Conservation (phyloP, 1,139 yeast genomes). For the Spencermartinsiella ligniputridi region DNA sequence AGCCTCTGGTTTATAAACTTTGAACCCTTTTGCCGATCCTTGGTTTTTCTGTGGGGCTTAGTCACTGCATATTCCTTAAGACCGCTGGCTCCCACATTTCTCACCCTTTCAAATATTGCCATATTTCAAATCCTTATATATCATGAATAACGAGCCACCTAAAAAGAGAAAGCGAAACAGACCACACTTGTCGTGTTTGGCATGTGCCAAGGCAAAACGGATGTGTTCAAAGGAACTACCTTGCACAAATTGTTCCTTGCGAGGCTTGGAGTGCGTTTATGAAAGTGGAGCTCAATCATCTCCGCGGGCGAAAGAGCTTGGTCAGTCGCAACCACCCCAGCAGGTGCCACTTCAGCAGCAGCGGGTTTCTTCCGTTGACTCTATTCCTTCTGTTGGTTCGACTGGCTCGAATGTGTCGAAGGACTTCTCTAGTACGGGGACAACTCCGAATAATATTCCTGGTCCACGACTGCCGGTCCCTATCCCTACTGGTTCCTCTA, state of each 20-base stretch:
- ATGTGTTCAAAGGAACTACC: conserved; percentile 20
- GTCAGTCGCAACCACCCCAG: not conserved
- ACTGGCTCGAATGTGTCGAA: not conserved
- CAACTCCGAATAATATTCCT: not conserved
- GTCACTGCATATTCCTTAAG: not conserved
- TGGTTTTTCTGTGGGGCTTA: too few relatives aligned
- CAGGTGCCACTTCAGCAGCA: not conserved
- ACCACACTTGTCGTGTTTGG: conserved; percentile 18
- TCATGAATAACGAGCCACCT: not conserved
- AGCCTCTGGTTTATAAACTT: too few relatives aligned
- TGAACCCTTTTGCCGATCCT: too few relatives aligned
- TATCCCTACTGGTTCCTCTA: not conserved
- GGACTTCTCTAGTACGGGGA: not conserved
- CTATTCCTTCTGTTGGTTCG: not conserved
- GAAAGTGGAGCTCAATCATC: conserved; percentile 8
- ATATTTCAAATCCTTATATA: not conserved
- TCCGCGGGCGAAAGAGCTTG: not conserved
- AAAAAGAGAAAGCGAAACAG: conserved; percentile 13
- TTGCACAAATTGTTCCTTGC: conserved; percentile 19
- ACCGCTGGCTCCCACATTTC: not conserved
- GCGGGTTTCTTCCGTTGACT: not conserved
- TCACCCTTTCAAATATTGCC: too few relatives aligned
- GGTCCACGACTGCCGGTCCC: not conserved
- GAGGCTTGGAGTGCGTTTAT: conserved; percentile 18
- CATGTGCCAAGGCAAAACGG: conserved; percentile 20